phyloP scores from a whole-genome alignment of 2,329 filamentous ascomycete genomes.

The Fragosphaeria purpurea region DNA sequence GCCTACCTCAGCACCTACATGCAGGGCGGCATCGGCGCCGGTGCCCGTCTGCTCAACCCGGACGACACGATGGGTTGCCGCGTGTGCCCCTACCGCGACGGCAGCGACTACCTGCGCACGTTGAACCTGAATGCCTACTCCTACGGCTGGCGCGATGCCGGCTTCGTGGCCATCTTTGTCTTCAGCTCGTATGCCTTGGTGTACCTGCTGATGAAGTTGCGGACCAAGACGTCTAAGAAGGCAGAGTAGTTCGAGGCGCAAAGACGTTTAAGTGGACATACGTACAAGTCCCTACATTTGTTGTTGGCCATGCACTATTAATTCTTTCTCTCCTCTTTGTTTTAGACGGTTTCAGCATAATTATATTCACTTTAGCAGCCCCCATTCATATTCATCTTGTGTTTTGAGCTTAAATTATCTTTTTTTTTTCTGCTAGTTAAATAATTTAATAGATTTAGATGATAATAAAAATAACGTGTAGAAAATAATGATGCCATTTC shows the following conservation, averaged over 20 bases:
- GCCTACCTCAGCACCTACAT: conserved; percentile 47
- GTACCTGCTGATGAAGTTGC: conserved; percentile 36
- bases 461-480: no score
- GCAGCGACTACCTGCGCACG: conserved; percentile 48
- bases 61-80: conserved; percentile 43
- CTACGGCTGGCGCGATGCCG: conserved; percentile 58
- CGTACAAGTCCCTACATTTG: no score
- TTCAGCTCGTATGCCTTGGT: conserved; percentile 42
- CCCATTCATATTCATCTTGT: no score
- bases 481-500: no score
- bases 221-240: conserved; percentile 38
- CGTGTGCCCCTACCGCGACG: conserved; percentile 50
- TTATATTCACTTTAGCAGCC: no score
- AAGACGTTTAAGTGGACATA: no score
- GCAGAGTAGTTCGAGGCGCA: conserved; percentile 22
- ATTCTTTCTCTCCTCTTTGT: no score
- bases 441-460: no score
- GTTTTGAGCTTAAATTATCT: no score
- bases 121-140: conserved; percentile 51
- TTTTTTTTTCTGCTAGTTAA: no score
- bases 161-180: conserved; percentile 45
- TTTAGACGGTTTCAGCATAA: no score
- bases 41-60: conserved; percentile 49
- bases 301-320: no score
- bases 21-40: conserved; percentile 30